Base-by-base conservation (phyloP, 495 filamentous ascomycete genomes). In the Thermochaetoides thermophila region DNA sequence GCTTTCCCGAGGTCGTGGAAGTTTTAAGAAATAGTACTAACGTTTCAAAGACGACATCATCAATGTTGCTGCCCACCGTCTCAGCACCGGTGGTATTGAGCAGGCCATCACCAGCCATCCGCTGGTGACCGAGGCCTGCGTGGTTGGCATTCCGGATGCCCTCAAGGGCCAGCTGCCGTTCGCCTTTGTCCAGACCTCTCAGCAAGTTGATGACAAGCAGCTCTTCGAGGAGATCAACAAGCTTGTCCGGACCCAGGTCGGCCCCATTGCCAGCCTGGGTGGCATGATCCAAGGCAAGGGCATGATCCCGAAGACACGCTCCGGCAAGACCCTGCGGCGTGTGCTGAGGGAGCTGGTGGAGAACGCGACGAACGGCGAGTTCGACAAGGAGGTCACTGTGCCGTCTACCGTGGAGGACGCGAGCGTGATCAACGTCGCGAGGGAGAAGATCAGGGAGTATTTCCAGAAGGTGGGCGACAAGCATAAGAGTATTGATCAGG, bases 281-380 rank as follows among this genome's bases (percentile, higher is more conserved):
- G 84, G 84, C 2, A 77, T 93, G 44, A 82, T 93, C 19, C 73
- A 79, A 40, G 80, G 82, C 6, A 71, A 72, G 25, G 81, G 78
- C n/a, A 85, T 92, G 71, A 92, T 94, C 31, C 85, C 86, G 5
- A 86, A 84, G 61, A 95, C 85, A 18, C 57, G 86, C 15, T 81
- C 74, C 17, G 86, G 86, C 4, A 94, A 94, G 69, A 92, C 81
- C 17, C 47, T 93, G 37, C 61, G 87, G 10, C 63, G 86, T 35
- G 81, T 89, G 18, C 46, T 93, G 57, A 64, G 76, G 29, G 83
- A 89, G 57, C 51, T 94, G 39, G 50, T 92, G 3, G 86, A 94
- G 64, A 69, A 73, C 31, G 68, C 65, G 6, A 61, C 65, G 18
- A 55, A 64, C 17, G 64, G 57, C 1, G 60, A 71, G 31, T 53